Percentiles rank a stretch among this genome's conserved stretches.
Conservation (phyloP, 2,329 filamentous ascomycete genomes). For the Diaporthe ampelina region DNA sequence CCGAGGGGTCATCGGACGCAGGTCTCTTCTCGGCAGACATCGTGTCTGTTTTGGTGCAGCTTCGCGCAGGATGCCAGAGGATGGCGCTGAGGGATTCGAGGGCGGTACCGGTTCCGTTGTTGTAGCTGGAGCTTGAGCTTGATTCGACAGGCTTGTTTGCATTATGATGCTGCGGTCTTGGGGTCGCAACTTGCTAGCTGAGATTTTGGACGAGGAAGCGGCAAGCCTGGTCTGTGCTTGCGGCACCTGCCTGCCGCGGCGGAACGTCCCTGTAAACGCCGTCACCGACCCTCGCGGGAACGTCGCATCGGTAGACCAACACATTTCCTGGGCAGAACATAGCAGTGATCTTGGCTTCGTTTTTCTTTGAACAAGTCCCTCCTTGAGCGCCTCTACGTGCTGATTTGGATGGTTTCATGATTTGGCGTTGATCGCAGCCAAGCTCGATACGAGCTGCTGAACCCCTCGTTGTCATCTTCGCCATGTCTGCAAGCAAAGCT, state of each 20-base stretch:
- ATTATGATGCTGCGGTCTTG: background rate
- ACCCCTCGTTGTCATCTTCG: slow-evolving; percentile 42
- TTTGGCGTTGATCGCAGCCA: slow-evolving; percentile 39
- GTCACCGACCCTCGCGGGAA: slow-evolving; percentile 20
- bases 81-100: background rate
- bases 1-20: slow-evolving; percentile 85
- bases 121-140: background rate
- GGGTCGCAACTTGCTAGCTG: background rate
- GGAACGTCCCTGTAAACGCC: background rate
- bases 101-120: background rate
- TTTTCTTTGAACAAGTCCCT: background rate
- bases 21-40: slow-evolving; percentile 96
- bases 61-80: slow-evolving; percentile 22
- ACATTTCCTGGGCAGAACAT: slow-evolving; percentile 3
- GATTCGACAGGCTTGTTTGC: slow-evolving; percentile 18
- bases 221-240: slow-evolving; percentile 36
- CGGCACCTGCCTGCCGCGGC: slow-evolving; percentile 36
- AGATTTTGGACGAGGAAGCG: slow-evolving; percentile 33
- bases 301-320: slow-evolving; percentile 24
- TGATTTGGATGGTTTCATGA: slow-evolving; percentile 41
- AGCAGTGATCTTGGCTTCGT: background rate
- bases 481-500: slow-evolving; percentile 73
- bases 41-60: slow-evolving; percentile 40
- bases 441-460: slow-evolving; percentile 41
- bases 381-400: background rate